Evolutionary conservation across 2,329 filamentous ascomycete genomes (phyloP).

Genomic region (Paraphoma sp.): DNA sequence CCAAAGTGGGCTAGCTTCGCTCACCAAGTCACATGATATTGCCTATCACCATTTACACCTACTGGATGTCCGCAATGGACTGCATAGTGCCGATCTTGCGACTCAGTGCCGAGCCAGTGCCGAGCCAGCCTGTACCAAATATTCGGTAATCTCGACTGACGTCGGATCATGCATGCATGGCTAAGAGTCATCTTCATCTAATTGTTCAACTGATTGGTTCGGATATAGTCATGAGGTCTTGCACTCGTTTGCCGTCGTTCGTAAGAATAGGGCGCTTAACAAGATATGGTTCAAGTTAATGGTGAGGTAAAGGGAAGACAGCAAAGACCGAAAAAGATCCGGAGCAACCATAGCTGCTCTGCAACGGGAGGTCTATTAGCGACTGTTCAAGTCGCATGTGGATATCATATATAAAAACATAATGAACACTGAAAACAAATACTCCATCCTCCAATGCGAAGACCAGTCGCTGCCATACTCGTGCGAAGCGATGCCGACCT

Average conservation of each 20-base stretch:
- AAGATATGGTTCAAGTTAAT: too few relatives aligned
- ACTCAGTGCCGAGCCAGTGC: neutral
- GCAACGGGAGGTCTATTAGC: neutral
- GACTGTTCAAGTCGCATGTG: neutral
- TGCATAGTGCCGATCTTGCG: too few relatives aligned
- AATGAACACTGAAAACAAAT: neutral
- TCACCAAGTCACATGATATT: conserved; percentile 20
- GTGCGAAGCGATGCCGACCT: neutral
- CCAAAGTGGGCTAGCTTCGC: neutral
- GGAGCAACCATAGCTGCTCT: too few relatives aligned
- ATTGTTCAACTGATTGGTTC: neutral
- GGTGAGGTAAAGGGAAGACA: too few relatives aligned
- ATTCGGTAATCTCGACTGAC: conserved; percentile 2
- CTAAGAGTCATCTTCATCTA: conserved; percentile 7
- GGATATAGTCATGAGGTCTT: neutral
- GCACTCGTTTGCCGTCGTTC: too few relatives aligned
- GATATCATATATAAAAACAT: conserved; percentile 6
- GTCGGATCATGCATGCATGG: conserved; percentile 13
- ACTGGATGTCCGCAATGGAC: neutral
- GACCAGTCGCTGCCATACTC: neutral
- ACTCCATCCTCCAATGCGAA: neutral
- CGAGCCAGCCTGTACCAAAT: conserved; percentile 8
- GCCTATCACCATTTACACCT: neutral
- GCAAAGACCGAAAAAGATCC: too few relatives aligned
- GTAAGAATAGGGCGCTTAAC: too few relatives aligned